A percentile compares a stretch with the other conserved stretches of the same genome.
These are phyloP conservation scores for Penicillium sp. DNA, from an alignment of 2,329 filamentous ascomycete species.

Conservation along the genomic window DNA sequence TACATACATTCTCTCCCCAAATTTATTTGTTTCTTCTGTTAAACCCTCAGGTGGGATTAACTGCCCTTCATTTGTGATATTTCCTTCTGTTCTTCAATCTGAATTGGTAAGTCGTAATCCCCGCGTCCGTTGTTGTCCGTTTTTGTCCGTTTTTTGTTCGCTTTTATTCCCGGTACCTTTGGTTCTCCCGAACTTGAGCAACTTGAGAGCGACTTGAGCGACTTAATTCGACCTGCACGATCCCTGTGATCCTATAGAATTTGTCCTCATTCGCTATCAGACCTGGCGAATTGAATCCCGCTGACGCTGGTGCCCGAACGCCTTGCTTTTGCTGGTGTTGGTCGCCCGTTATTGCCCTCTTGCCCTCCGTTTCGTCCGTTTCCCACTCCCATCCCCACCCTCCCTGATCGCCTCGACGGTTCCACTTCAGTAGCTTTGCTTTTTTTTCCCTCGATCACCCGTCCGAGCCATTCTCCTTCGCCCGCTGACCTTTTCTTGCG, in stretches of 20 bases:
- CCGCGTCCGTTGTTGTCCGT: not conserved
- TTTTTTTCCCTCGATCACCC: constrained; percentile 19
- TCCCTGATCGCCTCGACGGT: constrained; percentile 29
- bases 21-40: not conserved
- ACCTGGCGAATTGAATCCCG: constrained; percentile 32
- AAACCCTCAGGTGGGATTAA: constrained; percentile 2
- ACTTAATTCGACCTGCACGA: constrained; percentile 29
- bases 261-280: constrained; percentile 29
- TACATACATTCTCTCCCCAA: not conserved
- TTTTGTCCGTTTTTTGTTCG: not conserved
- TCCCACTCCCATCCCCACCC: constrained; percentile 26
- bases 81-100: not conserved
- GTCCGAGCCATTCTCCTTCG: not conserved
- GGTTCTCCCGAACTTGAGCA: not conserved
- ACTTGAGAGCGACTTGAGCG: constrained; percentile 18
- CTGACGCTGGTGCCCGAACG: constrained; percentile 39
- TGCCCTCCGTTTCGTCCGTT: constrained; percentile 25
- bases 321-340: constrained; percentile 34
- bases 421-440: constrained; percentile 21
- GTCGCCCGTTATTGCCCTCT: constrained; percentile 22
- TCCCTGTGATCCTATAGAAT: constrained; percentile 36
- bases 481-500: constrained; percentile 2
- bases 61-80: constrained; percentile 2
- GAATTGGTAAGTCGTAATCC: no score
- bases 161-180: not conserved